Percentiles rank a stretch among this genome's conserved stretches.
phyloP scores from a whole-genome alignment of 2,329 filamentous ascomycete genomes.

The Diaporthe ilicicola region DNA sequence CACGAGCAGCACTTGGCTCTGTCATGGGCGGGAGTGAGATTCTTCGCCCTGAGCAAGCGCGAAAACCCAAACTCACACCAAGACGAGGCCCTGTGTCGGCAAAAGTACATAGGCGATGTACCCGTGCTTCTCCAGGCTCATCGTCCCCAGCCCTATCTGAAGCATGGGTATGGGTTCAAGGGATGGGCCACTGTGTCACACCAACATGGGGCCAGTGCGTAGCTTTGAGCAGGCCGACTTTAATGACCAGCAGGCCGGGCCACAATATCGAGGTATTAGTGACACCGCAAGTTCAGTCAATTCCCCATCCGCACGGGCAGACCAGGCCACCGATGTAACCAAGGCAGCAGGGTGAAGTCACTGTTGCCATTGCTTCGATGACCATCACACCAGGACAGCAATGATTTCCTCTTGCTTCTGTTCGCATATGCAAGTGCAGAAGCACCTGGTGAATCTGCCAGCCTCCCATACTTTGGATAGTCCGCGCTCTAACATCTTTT shows the following conservation, averaged over 20 bases:
- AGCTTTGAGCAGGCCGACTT: neutral
- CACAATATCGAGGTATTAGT: slow-evolving; percentile 22
- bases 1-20: slow-evolving; percentile 2
- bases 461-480: slow-evolving; percentile 16
- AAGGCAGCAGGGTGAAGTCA: slow-evolving; percentile 20
- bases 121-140: neutral
- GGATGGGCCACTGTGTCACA: slow-evolving; percentile 15
- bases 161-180: neutral
- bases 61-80: neutral
- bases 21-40: neutral
- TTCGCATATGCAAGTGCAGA: slow-evolving; percentile 20
- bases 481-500: neutral
- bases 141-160: slow-evolving; percentile 11
- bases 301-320: neutral
- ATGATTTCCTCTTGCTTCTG: slow-evolving; percentile 7
- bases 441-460: neutral
- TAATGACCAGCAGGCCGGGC: neutral
- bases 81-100: neutral
- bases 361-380: slow-evolving; percentile 2
- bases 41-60: neutral
- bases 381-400: slow-evolving; percentile 9
- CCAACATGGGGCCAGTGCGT: slow-evolving; percentile 20
- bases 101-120: slow-evolving; percentile 3
- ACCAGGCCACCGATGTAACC: slow-evolving; percentile 29
- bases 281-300: neutral